Conservation (phyloP, 2,329 filamentous ascomycete genomes). For the Aspergillus sp. region DNA sequence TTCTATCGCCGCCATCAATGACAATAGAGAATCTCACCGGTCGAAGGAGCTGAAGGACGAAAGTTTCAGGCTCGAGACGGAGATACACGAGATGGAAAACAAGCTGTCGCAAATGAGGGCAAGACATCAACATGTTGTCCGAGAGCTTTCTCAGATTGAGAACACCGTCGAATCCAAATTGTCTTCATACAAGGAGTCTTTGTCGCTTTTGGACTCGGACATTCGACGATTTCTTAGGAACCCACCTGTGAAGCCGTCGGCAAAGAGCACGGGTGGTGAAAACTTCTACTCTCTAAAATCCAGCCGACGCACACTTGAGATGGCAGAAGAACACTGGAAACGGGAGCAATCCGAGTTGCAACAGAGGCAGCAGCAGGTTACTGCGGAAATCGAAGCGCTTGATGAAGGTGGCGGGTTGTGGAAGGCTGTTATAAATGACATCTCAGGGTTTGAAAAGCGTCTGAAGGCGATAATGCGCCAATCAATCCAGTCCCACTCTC, state of each 20-base stretch:
- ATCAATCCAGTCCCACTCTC: constrained; percentile 32
- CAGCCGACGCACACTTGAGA: constrained; percentile 62
- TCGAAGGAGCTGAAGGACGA: constrained; percentile 54
- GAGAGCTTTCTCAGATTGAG: constrained; percentile 57
- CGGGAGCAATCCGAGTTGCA: constrained; percentile 53
- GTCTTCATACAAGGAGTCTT: constrained; percentile 61
- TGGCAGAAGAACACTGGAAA: constrained; percentile 63
- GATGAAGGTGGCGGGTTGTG: constrained; percentile 63
- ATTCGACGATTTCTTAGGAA: constrained; percentile 57
- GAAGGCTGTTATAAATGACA: constrained; percentile 58
- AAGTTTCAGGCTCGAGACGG: constrained; percentile 55
- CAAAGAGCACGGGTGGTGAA: constrained; percentile 33
- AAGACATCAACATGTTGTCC: constrained; percentile 57
- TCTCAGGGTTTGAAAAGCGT: constrained; percentile 56
- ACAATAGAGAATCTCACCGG: constrained; percentile 49
- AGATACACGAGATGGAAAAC: constrained; percentile 63
- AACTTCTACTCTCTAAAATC: constrained; percentile 58
- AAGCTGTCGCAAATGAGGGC: constrained; percentile 60
- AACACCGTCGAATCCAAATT: constrained; percentile 63
- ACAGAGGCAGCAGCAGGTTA: constrained; percentile 51
- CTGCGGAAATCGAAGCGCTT: constrained; percentile 60
- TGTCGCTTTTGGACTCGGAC: constrained; percentile 61
- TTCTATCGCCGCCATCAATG: constrained; percentile 55
- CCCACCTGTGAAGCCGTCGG: constrained; percentile 49
- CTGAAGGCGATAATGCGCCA: constrained; percentile 39